A percentile compares a stretch with the other conserved stretches of the same genome.
Conservation (phyloP, 495 filamentous ascomycete genomes). For the Immersiella caudata region DNA sequence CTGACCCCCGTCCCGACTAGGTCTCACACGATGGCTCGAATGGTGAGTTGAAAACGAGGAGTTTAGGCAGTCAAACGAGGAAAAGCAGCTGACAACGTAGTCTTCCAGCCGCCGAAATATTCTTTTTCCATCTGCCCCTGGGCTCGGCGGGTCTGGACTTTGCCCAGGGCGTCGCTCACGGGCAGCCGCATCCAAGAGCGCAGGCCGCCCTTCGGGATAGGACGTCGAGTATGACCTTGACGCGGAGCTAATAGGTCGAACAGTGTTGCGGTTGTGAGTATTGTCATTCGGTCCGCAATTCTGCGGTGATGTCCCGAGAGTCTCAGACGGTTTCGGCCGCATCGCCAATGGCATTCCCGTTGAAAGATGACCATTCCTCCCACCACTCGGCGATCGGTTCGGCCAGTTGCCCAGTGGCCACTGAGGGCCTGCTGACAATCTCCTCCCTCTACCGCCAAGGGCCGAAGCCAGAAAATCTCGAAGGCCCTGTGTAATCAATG, state of each 20-base stretch:
- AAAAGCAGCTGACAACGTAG: conserved; percentile 70
- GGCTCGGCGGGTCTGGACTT: conserved; percentile 27
- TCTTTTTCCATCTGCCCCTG: conserved; percentile 37
- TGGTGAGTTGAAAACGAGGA: conserved; percentile 62
- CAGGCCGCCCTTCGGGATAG: conserved; percentile 40
- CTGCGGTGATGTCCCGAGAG: not conserved
- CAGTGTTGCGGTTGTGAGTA: conserved; percentile 35
- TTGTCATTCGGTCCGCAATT: conserved; percentile 3
- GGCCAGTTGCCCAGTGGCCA: conserved; percentile 9
- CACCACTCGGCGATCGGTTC: conserved; percentile 9
- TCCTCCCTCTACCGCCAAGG: conserved; percentile 20
- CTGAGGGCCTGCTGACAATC: not conserved
- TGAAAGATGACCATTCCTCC: not conserved
- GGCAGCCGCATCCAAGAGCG: conserved; percentile 10
- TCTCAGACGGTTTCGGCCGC: not conserved
- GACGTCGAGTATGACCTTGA: conserved; percentile 45
- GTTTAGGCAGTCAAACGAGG: conserved; percentile 71
- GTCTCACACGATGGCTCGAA: conserved; percentile 30
- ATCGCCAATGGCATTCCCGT: not conserved
- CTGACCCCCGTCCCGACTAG: conserved; percentile 18
- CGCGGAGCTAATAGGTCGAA: conserved; percentile 29
- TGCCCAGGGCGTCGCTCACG: conserved; percentile 4
- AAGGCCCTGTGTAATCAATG: conserved; percentile 36
- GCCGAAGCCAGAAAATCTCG: conserved; percentile 29
- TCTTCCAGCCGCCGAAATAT: conserved; percentile 77